Percentiles rank a stretch among this genome's conserved stretches.
Evolutionary conservation across 257 asterid species (phyloP).

Genomic region (Haberlea rhodopensis): DNA sequence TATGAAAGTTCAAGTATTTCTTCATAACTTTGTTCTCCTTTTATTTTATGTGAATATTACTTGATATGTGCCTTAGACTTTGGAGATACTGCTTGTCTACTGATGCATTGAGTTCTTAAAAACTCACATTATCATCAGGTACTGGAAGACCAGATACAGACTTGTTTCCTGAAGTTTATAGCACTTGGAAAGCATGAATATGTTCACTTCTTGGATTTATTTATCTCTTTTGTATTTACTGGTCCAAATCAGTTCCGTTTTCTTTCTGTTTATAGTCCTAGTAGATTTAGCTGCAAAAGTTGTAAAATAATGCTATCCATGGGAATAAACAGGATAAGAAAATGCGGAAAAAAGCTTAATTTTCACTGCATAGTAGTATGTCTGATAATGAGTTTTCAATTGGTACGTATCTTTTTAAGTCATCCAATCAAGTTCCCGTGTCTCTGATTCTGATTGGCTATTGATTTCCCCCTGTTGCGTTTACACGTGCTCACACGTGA

Average conservation of each 20-base stretch:
- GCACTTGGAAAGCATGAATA: constrained; percentile 76
- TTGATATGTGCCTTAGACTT: constrained; percentile 3
- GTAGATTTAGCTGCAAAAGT: too few relatives aligned
- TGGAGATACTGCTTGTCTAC: constrained; percentile 14
- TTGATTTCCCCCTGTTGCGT: too few relatives aligned
- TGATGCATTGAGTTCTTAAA: constrained; percentile 15
- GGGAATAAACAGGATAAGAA: neutral
- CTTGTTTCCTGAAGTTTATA: constrained; percentile 78
- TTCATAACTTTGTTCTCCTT: constrained; percentile 6
- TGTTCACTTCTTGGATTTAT: constrained; percentile 16
- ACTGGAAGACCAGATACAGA: constrained; percentile 55
- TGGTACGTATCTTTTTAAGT: neutral
- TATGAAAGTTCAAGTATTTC: constrained; percentile 5
- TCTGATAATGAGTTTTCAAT: too few relatives aligned
- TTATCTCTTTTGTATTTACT: constrained; percentile 3
- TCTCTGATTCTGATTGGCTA: constrained; percentile 2
- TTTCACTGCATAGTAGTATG: too few relatives aligned
- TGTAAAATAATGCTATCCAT: neutral
- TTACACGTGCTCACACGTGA: constrained; percentile 7
- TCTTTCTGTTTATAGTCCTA: too few relatives aligned
- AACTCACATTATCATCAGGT: constrained; percentile 35
- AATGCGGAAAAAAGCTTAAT: neutral
- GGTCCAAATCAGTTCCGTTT: constrained; percentile 1
- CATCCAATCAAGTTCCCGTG: neutral
- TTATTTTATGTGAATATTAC: neutral